Conservation (phyloP, 2,329 filamentous ascomycete genomes). For the Dendryphion nanum region DNA sequence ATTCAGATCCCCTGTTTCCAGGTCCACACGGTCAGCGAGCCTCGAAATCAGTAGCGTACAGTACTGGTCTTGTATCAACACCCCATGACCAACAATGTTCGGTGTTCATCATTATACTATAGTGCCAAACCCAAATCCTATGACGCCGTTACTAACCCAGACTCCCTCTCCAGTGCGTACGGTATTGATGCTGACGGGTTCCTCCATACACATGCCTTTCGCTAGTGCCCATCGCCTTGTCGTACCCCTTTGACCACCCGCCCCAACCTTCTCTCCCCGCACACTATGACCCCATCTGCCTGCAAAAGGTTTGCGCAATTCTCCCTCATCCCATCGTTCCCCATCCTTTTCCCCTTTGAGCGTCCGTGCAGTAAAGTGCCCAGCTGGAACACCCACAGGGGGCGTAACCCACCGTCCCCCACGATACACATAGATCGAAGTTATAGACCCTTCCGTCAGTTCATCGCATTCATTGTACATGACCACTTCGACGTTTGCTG, state of each 20-base stretch:
- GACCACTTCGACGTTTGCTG: conserved; percentile 65
- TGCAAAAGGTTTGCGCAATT: conserved; percentile 33
- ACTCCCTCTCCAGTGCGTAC: conserved; percentile 72
- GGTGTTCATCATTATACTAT: conserved; percentile 19
- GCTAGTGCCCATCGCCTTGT: conserved; percentile 81
- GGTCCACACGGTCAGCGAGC: no score
- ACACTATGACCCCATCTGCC: conserved; percentile 40
- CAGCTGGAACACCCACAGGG: conserved; percentile 42
- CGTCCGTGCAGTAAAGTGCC: conserved; percentile 19
- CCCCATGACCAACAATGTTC: no score
- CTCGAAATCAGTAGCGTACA: no score
- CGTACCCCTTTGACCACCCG: conserved; percentile 80
- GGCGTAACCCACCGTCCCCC: conserved; percentile 77
- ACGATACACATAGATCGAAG: conserved; percentile 79
- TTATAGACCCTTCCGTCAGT: conserved; percentile 83
- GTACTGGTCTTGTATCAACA: no score
- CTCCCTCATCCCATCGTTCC: conserved; percentile 28
- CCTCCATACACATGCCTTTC: conserved; percentile 64
- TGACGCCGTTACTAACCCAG: conserved; percentile 86
- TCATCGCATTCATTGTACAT: conserved; percentile 64
- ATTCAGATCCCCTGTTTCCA: no score
- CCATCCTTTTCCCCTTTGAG: conserved; percentile 9
- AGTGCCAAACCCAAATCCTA: conserved; percentile 61
- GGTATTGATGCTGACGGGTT: conserved; percentile 57
- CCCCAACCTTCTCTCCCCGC: conserved; percentile 50